Percentiles rank a stretch among this genome's conserved stretches.
These are phyloP conservation scores for Cutaneotrichosporon cavernicola DNA, from an alignment of 1,284 basidiomycete species.

Conservation along the genomic window DNA sequence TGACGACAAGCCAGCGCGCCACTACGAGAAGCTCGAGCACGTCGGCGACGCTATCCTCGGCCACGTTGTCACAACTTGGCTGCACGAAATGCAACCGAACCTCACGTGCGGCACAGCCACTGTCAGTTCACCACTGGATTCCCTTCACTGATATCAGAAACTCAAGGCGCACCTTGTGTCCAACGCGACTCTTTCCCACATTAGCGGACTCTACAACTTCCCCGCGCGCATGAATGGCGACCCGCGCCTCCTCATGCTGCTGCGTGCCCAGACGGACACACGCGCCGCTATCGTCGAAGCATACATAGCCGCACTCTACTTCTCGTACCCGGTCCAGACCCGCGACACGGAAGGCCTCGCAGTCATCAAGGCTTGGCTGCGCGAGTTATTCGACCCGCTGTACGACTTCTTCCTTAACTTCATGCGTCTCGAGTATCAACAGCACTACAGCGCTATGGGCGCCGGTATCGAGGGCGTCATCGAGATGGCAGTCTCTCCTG, in stretches of 20 bases:
- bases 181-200: slow-evolving; percentile 47
- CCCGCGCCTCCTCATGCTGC: slow-evolving; percentile 35
- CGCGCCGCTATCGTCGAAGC: slow-evolving; percentile 49
- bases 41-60: slow-evolving; percentile 48
- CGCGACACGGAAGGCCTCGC: slow-evolving; percentile 29
- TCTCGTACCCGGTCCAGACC: slow-evolving; percentile 34
- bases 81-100: slow-evolving; percentile 42
- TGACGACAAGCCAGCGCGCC: slow-evolving; percentile 23
- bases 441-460: slow-evolving; percentile 33
- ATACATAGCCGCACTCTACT: slow-evolving; percentile 48
- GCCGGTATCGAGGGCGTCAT: slow-evolving; percentile 30
- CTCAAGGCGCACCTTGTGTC: slow-evolving; percentile 50
- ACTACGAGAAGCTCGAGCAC: slow-evolving; percentile 51
- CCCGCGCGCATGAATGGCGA: slow-evolving; percentile 40
- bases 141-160: slow-evolving; percentile 32
- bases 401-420: slow-evolving; percentile 46
- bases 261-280: slow-evolving; percentile 45
- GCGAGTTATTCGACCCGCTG: slow-evolving; percentile 48
- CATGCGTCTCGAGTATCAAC: slow-evolving; percentile 40
- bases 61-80: slow-evolving; percentile 49
- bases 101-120: slow-evolving; percentile 46
- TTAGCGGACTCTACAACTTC: slow-evolving; percentile 45
- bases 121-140: slow-evolving; percentile 27
- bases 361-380: slow-evolving; percentile 40
- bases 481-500: slow-evolving; percentile 26